Base-by-base conservation (phyloP, 306 rosid genomes). In the Malus sylvestris region DNA sequence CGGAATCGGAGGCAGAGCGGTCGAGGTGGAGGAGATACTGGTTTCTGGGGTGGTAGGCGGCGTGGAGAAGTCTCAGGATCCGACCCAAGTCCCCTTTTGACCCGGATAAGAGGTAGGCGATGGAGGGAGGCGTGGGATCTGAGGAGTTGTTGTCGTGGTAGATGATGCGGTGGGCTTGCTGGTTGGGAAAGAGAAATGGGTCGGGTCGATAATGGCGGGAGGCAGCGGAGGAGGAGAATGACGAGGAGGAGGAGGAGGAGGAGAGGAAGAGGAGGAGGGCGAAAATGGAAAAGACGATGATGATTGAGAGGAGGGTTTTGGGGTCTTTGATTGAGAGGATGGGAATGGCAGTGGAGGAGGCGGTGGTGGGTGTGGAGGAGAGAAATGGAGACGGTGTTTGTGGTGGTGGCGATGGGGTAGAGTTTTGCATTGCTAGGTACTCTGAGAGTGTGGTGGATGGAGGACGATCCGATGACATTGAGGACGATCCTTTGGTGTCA, bases 21-120 rank as follows among this genome's bases (percentile, higher is more conserved):
- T 94, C 97, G 4, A 95, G 92, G 71, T 95, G 98, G 42, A 90
- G 92, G 15, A 95, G 92, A 84, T 95, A 95, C 46, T 78, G 88
- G 78, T 92, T 95, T n/a, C 88, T 85, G 0, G 97, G 97, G 63
- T 92, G 97, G 83, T 85, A 92, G 0, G 81, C 7, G 29, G 96
- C 95, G 22, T 46, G 22, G 6, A 95, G 96, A 8, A 95, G 72
- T 8, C 97, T 83, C 60, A 88, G 78, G 71, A 95, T 59, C 79
- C 91, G 93, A 74, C 60, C 75, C 40, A 80, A 73, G 62, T 94
- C 93, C 7, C 87, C 89, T 2, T 51, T 76, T 9, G 97, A 91
- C 16, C 97, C 96, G 60, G 96, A 83, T 3, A 92, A 72, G 74
- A 92, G 96, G 74, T 89, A 92, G 1, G 97, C 97, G 6, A 90